Conservation (phyloP, 805 yeast genomes). For the Metschnikowia bowlesiae region DNA sequence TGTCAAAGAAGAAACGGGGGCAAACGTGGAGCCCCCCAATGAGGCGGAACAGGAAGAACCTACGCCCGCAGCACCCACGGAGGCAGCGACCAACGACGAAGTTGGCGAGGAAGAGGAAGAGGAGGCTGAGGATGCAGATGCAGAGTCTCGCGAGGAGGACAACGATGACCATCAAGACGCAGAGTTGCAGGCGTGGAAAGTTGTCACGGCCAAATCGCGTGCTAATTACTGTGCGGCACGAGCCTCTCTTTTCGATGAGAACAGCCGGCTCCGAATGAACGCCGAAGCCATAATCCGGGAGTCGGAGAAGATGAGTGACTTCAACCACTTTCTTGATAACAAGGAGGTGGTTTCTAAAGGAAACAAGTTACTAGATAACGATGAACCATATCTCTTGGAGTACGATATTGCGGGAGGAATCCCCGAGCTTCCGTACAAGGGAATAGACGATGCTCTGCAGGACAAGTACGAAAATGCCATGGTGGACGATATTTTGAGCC, state of each 20-base stretch:
- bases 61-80: constrained; percentile 13
- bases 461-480: constrained; percentile 32
- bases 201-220: constrained; percentile 72
- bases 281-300: constrained; percentile 68
- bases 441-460: constrained; percentile 43
- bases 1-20: constrained; percentile 25
- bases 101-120: constrained; percentile 44
- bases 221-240: constrained; percentile 71
- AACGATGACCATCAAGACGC: constrained; percentile 67
- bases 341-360: constrained; percentile 39
- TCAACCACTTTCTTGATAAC: constrained; percentile 41
- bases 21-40: not conserved
- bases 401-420: constrained; percentile 80
- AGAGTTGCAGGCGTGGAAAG: constrained; percentile 80
- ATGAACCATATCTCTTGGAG: constrained; percentile 67
- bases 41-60: constrained; percentile 3
- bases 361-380: constrained; percentile 46
- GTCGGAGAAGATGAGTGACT: constrained; percentile 63
- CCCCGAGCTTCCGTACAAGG: constrained; percentile 59
- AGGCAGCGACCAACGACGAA: constrained; percentile 12
- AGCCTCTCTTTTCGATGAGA: constrained; percentile 57
- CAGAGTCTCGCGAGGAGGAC: constrained; percentile 27
- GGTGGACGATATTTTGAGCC: constrained; percentile 32
- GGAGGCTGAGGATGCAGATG: constrained; percentile 31
- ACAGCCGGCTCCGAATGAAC: constrained; percentile 54